A percentile compares a stretch with the other conserved stretches of the same genome.
phyloP scores from a whole-genome alignment of 805 yeast genomes.

The Pichia membranifaciens region DNA sequence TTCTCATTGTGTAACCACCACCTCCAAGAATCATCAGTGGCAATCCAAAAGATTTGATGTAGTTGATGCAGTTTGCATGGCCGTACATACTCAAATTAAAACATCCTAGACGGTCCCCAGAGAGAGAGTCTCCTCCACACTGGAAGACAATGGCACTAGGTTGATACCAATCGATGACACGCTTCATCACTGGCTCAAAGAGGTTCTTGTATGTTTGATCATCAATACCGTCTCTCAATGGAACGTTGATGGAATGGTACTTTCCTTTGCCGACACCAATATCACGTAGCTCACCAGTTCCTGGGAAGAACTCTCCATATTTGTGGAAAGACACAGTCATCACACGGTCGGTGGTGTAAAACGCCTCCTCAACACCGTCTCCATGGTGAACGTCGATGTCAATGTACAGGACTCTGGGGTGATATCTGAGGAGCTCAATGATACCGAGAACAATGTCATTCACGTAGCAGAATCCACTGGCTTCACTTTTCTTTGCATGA shows the following conservation, averaged over 20 bases:
- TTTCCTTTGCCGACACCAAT: constrained; percentile 82
- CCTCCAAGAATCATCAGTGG: constrained; percentile 96
- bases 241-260: constrained; percentile 79
- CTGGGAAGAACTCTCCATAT: constrained; percentile 91
- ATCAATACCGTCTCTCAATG: constrained; percentile 88
- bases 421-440: constrained; percentile 69
- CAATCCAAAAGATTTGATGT: constrained; percentile 75
- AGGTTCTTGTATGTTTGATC: constrained; percentile 81
- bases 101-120: constrained; percentile 94
- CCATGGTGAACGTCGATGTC: constrained; percentile 94
- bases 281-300: constrained; percentile 83
- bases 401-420: constrained; percentile 80
- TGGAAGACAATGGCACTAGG: constrained; percentile 97
- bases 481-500: constrained; percentile 87
- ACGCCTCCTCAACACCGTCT: constrained; percentile 93
- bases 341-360: constrained; percentile 84
- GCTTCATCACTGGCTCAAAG: constrained; percentile 81
- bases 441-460: constrained; percentile 87
- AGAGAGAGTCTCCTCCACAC: constrained; percentile 96
- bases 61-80: constrained; percentile 93
- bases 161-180: constrained; percentile 78
- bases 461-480: constrained; percentile 86
- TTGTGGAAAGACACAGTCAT: constrained; percentile 90
- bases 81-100: constrained; percentile 91
- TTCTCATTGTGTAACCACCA: constrained; percentile 97